Evolutionary conservation across 139 green algal species (phyloP).

Genomic region (Asterochloris sp.): DNA sequence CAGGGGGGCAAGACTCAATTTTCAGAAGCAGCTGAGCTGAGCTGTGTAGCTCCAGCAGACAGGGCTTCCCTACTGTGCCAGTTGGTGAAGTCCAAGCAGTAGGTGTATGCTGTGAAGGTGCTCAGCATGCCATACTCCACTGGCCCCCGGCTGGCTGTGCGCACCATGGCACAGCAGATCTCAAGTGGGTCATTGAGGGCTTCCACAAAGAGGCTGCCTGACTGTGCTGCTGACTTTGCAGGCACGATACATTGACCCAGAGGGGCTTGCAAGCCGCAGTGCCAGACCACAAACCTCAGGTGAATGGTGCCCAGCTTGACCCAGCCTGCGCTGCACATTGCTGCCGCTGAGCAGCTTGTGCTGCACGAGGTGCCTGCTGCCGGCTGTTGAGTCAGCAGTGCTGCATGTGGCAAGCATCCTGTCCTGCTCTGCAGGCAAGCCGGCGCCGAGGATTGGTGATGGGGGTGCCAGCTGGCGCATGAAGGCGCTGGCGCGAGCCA

Average conservation of each 20-base stretch:
- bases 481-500: conserved; percentile 85
- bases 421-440: conserved; percentile 22
- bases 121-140: too few species aligned
- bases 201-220: too few species aligned
- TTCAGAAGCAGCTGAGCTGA: too few species aligned
- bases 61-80: too few species aligned
- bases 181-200: too few species aligned
- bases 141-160: too few species aligned
- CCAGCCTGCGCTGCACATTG: conserved; percentile 13
- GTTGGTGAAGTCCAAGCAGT: too few species aligned
- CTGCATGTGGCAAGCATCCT: neutral
- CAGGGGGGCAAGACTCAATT: too few species aligned
- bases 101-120: too few species aligned
- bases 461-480: conserved; percentile 88
- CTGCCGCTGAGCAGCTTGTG: neutral
- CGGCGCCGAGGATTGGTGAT: conserved; percentile 63
- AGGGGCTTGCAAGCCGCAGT: neutral
- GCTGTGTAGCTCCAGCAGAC: too few species aligned
- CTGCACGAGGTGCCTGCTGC: neutral
- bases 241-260: neutral
- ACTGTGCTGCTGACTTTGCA: too few species aligned
- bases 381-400: neutral
- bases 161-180: too few species aligned
- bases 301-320: conserved; percentile 10
- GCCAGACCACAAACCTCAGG: neutral